Evolutionary conservation across 352 stramenopile species (phyloP).

Genomic region (Thalassiosira mediterranea): DNA sequence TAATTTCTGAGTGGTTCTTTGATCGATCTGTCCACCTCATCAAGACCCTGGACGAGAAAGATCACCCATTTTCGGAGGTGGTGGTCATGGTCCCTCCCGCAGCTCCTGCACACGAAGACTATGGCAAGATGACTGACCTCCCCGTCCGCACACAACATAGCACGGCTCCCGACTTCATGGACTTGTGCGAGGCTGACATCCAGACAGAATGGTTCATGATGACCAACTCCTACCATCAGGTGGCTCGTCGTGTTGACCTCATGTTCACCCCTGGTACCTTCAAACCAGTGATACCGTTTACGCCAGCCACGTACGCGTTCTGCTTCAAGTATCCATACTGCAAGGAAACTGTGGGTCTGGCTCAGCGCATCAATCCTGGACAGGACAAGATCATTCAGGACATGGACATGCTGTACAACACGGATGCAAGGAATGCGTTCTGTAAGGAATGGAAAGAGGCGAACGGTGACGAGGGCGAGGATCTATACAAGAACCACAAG

Average conservation of each 20-base stretch:
- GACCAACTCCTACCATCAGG: no score
- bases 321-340: no score
- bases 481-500: conserved; percentile 63
- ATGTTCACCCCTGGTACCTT: no score
- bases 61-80: conserved; percentile 67
- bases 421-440: conserved; percentile 50
- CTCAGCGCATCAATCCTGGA: conserved; percentile 50
- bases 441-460: conserved; percentile 59
- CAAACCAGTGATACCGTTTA: no score
- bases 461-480: conserved; percentile 59
- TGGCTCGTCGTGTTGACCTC: no score
- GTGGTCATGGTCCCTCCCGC: conserved; percentile 59
- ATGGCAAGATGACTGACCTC: conserved; percentile 48
- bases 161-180: conserved; percentile 54
- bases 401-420: conserved; percentile 63
- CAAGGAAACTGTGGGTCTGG: conserved; percentile 56
- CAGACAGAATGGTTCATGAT: no score
- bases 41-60: conserved; percentile 56
- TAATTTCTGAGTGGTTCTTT: conserved; percentile 66
- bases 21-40: conserved; percentile 53
- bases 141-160: conserved; percentile 52
- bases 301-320: conserved; percentile 58
- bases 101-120: conserved; percentile 40
- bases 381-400: conserved; percentile 52
- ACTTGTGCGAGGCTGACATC: conserved; percentile 63